A percentile compares a stretch with the other conserved stretches of the same genome.
Evolutionary conservation across 2,329 filamentous ascomycete genomes (phyloP).

Genomic region (Graphilbum fragrans): DNA sequence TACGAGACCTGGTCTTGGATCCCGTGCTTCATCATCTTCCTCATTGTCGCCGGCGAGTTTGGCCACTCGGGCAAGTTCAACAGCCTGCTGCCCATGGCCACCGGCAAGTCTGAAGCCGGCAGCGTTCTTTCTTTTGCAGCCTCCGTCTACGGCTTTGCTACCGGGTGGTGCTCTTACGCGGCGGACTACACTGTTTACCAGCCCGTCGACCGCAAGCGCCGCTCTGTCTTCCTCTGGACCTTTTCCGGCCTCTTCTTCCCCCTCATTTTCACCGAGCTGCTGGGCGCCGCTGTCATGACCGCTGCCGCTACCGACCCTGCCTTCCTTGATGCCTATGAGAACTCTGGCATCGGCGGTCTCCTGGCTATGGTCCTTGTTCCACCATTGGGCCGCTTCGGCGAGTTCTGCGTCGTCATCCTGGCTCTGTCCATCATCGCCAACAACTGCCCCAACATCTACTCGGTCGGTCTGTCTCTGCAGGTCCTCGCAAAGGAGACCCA

Average conservation of each 20-base stretch:
- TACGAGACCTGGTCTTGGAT: conserved; percentile 71
- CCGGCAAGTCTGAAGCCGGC: conserved; percentile 42
- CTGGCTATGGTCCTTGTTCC: conserved; percentile 29
- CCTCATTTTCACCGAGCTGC: conserved; percentile 61
- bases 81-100: conserved; percentile 31
- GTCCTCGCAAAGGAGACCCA: conserved; percentile 37
- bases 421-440: conserved; percentile 33
- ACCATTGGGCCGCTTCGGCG: conserved; percentile 32
- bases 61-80: conserved; percentile 34
- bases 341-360: conserved; percentile 33
- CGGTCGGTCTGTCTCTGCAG: conserved; percentile 30
- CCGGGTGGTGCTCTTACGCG: conserved; percentile 51
- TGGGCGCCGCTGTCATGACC: conserved; percentile 58
- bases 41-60: conserved; percentile 29
- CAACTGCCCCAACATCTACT: conserved; percentile 26
- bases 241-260: conserved; percentile 58
- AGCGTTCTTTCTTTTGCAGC: conserved; percentile 51
- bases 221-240: conserved; percentile 56
- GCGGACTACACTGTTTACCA: conserved; percentile 48
- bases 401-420: conserved; percentile 33
- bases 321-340: conserved; percentile 32
- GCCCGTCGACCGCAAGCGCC: conserved; percentile 28
- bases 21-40: conserved; percentile 40
- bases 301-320: conserved; percentile 42
- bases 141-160: conserved; percentile 55